Conservation (phyloP, 116 monocot species). For the Iris pallida region DNA sequence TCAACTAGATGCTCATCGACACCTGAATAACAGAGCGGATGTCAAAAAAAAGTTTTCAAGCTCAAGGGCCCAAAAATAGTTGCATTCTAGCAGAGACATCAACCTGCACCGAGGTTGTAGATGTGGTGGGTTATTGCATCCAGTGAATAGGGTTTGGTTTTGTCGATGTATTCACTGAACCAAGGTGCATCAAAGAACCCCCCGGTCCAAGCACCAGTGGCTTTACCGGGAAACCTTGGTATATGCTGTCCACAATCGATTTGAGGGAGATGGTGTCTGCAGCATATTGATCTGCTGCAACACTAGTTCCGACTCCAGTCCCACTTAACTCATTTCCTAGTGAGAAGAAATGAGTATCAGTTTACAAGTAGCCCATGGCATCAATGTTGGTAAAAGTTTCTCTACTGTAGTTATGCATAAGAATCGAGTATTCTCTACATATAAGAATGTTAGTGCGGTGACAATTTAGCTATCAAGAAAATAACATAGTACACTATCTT, state of each 20-base stretch:
- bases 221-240: conserved; percentile 35
- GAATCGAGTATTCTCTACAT: too few relatives aligned
- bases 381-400: too few relatives aligned
- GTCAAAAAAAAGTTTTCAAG: too few relatives aligned
- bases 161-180: conserved; percentile 53
- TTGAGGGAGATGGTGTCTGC: conserved; percentile 56
- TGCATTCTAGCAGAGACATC: not conserved
- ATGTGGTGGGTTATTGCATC: conserved; percentile 90
- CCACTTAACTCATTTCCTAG: conserved; percentile 91
- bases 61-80: too few relatives aligned
- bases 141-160: conserved; percentile 50
- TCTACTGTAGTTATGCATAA: too few relatives aligned
- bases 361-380: not conserved
- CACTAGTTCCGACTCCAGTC: conserved; percentile 60
- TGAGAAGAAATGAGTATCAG: not conserved
- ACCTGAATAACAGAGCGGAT: not conserved
- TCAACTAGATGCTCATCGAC: conserved; percentile 16
- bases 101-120: conserved; percentile 95
- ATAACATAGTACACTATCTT: too few relatives aligned
- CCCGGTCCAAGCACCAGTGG: conserved; percentile 77
- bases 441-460: too few relatives aligned
- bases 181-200: conserved; percentile 78
- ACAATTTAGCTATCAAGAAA: too few relatives aligned
- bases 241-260: conserved; percentile 39
- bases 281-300: conserved; percentile 67